Base-by-base conservation (phyloP, 2,329 filamentous ascomycete species). In the Pezicula radicicola region DNA sequence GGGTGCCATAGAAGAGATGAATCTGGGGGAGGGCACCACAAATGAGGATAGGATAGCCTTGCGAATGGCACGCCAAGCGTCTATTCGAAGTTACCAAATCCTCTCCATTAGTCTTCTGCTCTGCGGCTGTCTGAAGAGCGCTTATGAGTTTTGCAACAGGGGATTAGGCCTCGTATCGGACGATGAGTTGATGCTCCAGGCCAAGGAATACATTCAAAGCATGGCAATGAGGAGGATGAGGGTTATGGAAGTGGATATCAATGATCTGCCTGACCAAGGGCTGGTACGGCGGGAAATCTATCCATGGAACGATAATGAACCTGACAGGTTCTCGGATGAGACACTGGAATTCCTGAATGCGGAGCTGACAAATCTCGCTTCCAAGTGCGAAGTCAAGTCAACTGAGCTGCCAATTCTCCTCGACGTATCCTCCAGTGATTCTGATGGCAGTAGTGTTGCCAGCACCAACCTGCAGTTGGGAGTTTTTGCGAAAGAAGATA, bases 401-500 rank as follows among this genome's bases (percentile, higher is more conserved):
- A 84, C 91, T 0, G 80, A 86, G 30, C 73, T 99, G 4, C 94
- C 93, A 1, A 75, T 89, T 0, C 72, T 97, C 21, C 52, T 61
- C 16, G 63, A 66, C 19, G 66, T 79, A 45, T 73, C 74, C 21
- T 79, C 78, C 4, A 79, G 79, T 51, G 70, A 72, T 27, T 77
- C 73, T 1, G 75, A 78, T 53, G 65, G 64, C 25, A 75, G 75
- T 58, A 73, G 76, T n/a, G 72, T 73, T 39, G 78, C 77, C 15
- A 73, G 76, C 8, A 86, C 81, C 5, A 85, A 84, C 60, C 80
- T 81, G 54, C 94, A 99, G 69, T 80, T 99, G 0, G 94, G 94
- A 4, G 79, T 99, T 3, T 97, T 97, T 67, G 93, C 92, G 7
- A 89, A 84, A 61, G 81, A 89, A 57, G 86, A 96, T 58, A 89